Base-by-base conservation (phyloP, 371 early-diverging fungal species). In the Smittium culicis region DNA sequence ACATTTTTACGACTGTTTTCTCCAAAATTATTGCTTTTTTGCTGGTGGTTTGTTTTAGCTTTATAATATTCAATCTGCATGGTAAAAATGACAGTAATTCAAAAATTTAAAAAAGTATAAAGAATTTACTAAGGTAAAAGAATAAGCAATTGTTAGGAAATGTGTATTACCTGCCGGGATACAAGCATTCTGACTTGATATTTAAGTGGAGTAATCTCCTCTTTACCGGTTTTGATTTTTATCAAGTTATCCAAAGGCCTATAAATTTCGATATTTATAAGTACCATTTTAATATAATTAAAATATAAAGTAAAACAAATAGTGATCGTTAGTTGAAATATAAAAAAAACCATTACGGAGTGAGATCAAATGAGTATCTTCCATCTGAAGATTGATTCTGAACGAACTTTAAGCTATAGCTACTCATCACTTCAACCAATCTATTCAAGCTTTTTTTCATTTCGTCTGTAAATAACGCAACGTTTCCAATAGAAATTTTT, bases 401-500 rank as follows among this genome's bases (percentile, higher is more conserved):
- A 1, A 33, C 34, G 32, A 32, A 63, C 5, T 32, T 63, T n/a
- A 63, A n/a, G 30, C 32, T 63, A 14, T 34, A 63, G 63, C 31
- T 30, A n/a, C 5, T 14, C 63, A 63, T 63, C 2, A 63, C 63
- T 14, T 33, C 35, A 25, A 63, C 33, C n/a, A 63, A n/a, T 31
- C 35, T 31, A n/a, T 32, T 32, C 33, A 63, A 35, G n/a, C 34
- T 63, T n/a, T 31, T n/a, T 33, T 63, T 63, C 63, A 63, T 63
- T 27, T 63, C 63, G 30, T 33, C 35, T 30, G 63, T 32, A 63
- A 30, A 63, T 63, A 63, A 32, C 17, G 63, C 63, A 11, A 63
- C 5, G n/a, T 63, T 63, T 27, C 31, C 63, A 63, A n/a, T 35
- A 11, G 63, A 11, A 11, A 93, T 59, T 34, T 86, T 81, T 1